Percentiles rank a stretch among this genome's conserved stretches.
Evolutionary conservation across 2,329 filamentous ascomycete genomes (phyloP).

Genomic region (Neonectria sp.): DNA sequence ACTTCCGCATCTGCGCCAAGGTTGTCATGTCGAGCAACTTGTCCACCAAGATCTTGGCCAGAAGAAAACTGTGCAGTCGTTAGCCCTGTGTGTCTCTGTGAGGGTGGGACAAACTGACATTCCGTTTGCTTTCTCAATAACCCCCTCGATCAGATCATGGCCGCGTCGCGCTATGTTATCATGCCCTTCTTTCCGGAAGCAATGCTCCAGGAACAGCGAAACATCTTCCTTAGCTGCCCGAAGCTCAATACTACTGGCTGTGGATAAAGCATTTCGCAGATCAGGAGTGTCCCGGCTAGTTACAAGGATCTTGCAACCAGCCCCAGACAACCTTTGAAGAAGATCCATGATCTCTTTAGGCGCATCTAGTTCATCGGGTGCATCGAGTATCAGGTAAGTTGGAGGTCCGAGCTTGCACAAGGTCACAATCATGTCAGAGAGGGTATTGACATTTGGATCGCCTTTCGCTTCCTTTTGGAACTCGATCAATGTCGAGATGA

Average conservation of each 20-base stretch:
- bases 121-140: conserved; percentile 12
- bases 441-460: not conserved
- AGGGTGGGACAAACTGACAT: not conserved
- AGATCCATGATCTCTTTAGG: not conserved
- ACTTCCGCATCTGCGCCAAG: conserved; percentile 8
- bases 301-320: conserved; percentile 11
- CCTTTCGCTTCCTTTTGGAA: conserved; percentile 2
- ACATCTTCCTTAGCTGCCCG: not conserved
- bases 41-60: not conserved
- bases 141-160: conserved; percentile 1
- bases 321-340: conserved; percentile 4
- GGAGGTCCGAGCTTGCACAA: conserved; percentile 2
- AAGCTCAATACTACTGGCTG: not conserved
- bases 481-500: not conserved
- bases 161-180: not conserved
- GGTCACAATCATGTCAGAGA: conserved; percentile 12
- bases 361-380: conserved; percentile 3
- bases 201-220: conserved; percentile 1
- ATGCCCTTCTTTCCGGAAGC: conserved; percentile 1
- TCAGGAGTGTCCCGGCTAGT: conserved; percentile 17
- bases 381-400: conserved; percentile 13
- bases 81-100: not conserved
- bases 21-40: conserved; percentile 16
- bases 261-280: conserved; percentile 6
- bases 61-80: not conserved